phyloP scores from a whole-genome alignment of 768 basidiomycete genomes.

The Macrocybe gigantea region DNA sequence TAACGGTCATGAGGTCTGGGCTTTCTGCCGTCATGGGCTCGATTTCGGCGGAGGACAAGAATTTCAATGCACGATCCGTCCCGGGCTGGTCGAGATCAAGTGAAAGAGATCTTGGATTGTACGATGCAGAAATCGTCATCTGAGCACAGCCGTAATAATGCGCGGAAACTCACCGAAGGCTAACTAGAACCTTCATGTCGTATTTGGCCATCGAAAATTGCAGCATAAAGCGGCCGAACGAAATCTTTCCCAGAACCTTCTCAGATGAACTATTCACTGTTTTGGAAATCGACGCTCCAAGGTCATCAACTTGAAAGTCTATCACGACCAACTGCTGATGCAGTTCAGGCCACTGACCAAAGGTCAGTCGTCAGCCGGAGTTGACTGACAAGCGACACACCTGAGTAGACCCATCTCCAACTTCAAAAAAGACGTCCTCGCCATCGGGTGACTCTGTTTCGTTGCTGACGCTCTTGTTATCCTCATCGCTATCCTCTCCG shows the following conservation, averaged over 20 bases:
- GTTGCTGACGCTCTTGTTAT: conserved; percentile 19
- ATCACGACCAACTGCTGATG: conserved; percentile 72
- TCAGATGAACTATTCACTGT: conserved; percentile 58
- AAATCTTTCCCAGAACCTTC: conserved; percentile 69
- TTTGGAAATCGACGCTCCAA: conserved; percentile 77
- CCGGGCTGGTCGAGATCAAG: conserved; percentile 66
- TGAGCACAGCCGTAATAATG: background rate
- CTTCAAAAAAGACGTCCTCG: conserved; percentile 68
- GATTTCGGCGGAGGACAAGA: conserved; percentile 57
- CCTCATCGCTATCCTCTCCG: conserved; percentile 49
- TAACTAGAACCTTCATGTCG: conserved; percentile 83
- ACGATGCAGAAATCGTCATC: conserved; percentile 1
- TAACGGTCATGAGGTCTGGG: conserved; percentile 70
- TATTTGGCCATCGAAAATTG: conserved; percentile 71
- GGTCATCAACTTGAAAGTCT: conserved; percentile 78
- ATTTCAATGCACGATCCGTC: conserved; percentile 41
- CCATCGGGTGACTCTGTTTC: conserved; percentile 27
- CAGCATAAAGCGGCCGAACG: conserved; percentile 73
- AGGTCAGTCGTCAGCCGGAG: background rate
- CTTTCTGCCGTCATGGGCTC: conserved; percentile 28
- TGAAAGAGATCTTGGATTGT: conserved; percentile 52
- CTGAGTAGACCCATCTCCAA: conserved; percentile 52
- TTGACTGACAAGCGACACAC: conserved; percentile 26
- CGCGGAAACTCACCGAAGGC: conserved; percentile 52
- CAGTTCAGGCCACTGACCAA: conserved; percentile 31